Conservation (phyloP, 2,329 filamentous ascomycete species). For the Ascochyta fabae region DNA sequence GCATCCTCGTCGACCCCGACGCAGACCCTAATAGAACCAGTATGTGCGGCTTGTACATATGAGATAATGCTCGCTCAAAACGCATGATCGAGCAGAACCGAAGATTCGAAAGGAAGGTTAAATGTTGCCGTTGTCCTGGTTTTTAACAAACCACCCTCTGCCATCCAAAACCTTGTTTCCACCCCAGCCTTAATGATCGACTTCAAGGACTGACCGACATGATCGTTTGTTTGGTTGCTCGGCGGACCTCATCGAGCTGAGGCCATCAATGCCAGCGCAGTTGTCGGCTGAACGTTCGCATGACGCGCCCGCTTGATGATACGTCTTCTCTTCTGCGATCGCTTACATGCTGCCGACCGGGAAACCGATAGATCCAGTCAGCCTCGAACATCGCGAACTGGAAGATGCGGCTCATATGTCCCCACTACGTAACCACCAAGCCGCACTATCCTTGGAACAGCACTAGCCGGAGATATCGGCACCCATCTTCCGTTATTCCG, state of each 20-base stretch:
- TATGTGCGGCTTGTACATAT: constrained; percentile 9
- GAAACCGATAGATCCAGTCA: constrained; percentile 1
- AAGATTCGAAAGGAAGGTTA: neutral
- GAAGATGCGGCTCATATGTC: constrained; percentile 21
- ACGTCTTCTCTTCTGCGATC: neutral
- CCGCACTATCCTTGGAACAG: constrained; percentile 2
- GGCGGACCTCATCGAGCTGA: neutral
- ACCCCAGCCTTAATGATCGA: neutral
- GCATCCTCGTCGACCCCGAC: constrained; percentile 10
- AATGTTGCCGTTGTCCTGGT: neutral
- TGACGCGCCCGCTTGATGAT: neutral
- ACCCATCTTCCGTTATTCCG: neutral
- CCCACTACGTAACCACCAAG: constrained; percentile 18
- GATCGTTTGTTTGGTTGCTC: constrained; percentile 1
- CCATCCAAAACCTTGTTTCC: neutral
- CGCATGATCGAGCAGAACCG: neutral
- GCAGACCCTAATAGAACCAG: constrained; percentile 4
- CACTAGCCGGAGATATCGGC: constrained; percentile 24
- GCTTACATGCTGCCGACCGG: constrained; percentile 9
- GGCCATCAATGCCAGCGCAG: neutral
- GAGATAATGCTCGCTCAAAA: neutral
- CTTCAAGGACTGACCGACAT: neutral
- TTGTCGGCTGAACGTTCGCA: neutral
- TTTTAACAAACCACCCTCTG: neutral
- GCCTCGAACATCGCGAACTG: constrained; percentile 5